These are phyloP conservation scores for Mortierella sp. DNA, from an alignment of 371 early-diverging fungal genomes.

Conservation along the genomic window DNA sequence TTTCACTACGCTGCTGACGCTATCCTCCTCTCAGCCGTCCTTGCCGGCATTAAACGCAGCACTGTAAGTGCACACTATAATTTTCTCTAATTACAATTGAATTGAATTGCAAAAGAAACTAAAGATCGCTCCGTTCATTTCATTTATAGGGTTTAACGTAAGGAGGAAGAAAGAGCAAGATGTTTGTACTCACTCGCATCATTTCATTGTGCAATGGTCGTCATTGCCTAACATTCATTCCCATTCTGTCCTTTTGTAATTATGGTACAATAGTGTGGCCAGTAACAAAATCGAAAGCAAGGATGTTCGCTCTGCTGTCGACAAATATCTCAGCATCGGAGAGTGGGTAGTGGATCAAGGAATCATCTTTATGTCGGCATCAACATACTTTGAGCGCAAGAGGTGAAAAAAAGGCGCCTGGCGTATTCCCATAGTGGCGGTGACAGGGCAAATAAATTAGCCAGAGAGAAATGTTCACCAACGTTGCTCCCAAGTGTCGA, in stretches of 20 bases:
- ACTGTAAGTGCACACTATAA: constrained; percentile 59
- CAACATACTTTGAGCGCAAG: constrained; percentile 72
- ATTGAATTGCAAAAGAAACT: not conserved
- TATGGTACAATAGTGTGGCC: constrained; percentile 59
- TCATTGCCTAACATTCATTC: no score
- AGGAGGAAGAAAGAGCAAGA: constrained; percentile 6
- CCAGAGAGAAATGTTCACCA: no score
- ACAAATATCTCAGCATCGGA: constrained; percentile 72
- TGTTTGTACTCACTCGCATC: not conserved
- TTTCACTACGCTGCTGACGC: constrained; percentile 81
- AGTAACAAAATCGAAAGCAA: constrained; percentile 68
- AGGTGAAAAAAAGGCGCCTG: constrained; percentile 39
- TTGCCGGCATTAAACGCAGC: constrained; percentile 82
- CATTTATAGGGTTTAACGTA: constrained; percentile 38
- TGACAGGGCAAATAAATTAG: no score
- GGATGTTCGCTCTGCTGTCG: constrained; percentile 64
- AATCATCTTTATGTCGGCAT: constrained; percentile 66
- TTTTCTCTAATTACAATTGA: not conserved
- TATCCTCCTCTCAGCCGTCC: constrained; percentile 75
- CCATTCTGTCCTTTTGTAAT: not conserved
- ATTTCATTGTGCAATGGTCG: not conserved
- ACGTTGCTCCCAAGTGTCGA: no score
- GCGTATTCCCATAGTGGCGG: no score
- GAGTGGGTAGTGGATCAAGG: constrained; percentile 76
- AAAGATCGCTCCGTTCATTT: not conserved